Conservation (phyloP, 306 rosid species). For the Quercus aquifolioides region DNA sequence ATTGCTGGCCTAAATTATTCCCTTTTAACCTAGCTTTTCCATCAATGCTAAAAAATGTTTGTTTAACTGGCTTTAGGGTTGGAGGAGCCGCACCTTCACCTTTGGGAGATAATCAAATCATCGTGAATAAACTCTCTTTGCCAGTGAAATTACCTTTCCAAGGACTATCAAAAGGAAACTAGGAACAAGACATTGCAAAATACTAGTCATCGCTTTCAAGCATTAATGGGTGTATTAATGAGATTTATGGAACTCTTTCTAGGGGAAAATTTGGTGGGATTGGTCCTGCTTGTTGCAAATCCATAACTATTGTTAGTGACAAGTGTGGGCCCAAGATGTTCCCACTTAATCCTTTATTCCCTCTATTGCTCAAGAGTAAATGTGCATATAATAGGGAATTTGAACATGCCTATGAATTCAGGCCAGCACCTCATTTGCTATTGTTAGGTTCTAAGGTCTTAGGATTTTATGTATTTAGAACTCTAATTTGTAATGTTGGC, state of each 20-base stretch:
- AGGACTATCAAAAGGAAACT: neutral
- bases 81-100: neutral
- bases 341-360: neutral
- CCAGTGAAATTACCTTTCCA: neutral
- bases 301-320: no score
- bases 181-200: neutral
- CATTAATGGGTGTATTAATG: neutral
- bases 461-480: no score
- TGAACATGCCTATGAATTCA: neutral
- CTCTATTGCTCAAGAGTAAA: neutral
- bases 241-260: neutral
- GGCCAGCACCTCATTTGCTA: no score
- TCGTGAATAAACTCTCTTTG: neutral
- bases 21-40: neutral
- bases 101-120: neutral
- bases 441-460: no score
- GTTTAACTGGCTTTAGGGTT: neutral
- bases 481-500: no score
- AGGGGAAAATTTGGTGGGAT: neutral
- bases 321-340: conserved; percentile 1
- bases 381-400: neutral
- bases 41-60: neutral
- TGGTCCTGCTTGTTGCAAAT: neutral
- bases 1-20: neutral
- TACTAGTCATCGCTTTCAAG: neutral